Evolutionary conservation across 495 filamentous ascomycete species (phyloP).

Genomic region (Penicillium angulare): DNA sequence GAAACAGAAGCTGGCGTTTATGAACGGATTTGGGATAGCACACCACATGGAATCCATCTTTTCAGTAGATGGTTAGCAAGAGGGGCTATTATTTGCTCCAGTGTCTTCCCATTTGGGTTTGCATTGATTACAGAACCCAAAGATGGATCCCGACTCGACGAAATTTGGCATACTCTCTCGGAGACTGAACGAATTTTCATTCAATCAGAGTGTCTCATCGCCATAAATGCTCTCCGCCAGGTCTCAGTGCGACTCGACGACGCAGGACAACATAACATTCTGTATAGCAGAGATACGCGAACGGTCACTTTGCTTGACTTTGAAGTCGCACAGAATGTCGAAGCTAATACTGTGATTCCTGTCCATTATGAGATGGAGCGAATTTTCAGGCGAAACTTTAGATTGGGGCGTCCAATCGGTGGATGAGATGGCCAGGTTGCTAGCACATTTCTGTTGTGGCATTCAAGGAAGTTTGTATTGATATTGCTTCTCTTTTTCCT

Average conservation of each 20-base stretch:
- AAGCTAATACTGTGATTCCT: no score
- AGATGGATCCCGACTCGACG: background rate
- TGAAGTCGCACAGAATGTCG: no score
- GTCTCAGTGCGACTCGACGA: background rate
- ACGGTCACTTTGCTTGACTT: constrained; percentile 1
- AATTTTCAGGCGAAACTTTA: no score
- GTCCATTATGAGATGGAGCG: no score
- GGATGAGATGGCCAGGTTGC: no score
- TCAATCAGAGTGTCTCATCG: background rate
- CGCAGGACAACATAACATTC: background rate
- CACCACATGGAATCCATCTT: background rate
- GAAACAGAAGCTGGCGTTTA: background rate
- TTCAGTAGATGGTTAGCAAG: background rate
- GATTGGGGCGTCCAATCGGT: no score
- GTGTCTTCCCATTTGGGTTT: background rate
- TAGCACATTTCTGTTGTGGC: no score
- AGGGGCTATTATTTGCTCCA: background rate
- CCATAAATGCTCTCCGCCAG: background rate
- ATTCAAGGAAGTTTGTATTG: no score
- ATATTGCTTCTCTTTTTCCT: no score
- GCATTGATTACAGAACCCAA: background rate
- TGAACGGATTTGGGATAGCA: background rate
- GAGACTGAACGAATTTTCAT: background rate
- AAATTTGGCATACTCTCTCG: background rate
- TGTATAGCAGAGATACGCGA: background rate